Evolutionary conservation across 2,329 filamentous ascomycete genomes (phyloP), one percentile per base, ranked within the genome.

Genomic region (Teratosphaeria gauchensis): DNA sequence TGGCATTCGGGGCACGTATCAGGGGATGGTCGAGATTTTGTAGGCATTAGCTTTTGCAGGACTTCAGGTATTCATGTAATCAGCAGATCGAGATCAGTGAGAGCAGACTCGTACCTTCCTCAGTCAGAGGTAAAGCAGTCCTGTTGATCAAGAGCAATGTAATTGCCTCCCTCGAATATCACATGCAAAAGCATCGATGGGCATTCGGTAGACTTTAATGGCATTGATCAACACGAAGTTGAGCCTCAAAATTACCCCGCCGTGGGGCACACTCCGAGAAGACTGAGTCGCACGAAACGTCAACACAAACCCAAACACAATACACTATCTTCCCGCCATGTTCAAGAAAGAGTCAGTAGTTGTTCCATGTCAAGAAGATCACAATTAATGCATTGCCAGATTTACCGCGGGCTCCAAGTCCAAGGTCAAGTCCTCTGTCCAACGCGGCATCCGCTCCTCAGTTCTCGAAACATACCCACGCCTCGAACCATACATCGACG

Each of bases 381-480:
- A 28, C 24, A 4, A 28, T 28, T 28, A 28, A 76, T 30, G 55
- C 62, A 66, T 30, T 59, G 55, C 19, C 61, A 92, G 89, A 65
- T 85, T 96, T 73, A 79, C 85, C 68, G 78, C 87, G 30, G 84
- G 88, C 65, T 86, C 89, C 58, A 95, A 94, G 78, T 90, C 91
- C 68, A 97, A 97, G 81, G 90, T 97, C 76, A 99, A 97, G 78
- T 96, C 92, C 64, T 96, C 91, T 28, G 90, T 90, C 58, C 92
- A 96, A 79, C 89, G 94, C 70, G 84, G 80, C 64, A 86, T 99
- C 68, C 89, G 94, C 67, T 82, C 86, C 69, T 89, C 89, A 70
- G 83, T 97, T 65, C 79, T 94, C 64, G 82, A 90, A 60, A 88
- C 88, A 56, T 96, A 95, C 76, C 94, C 94, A 2, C 83, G 89